phyloP scores from a whole-genome alignment of 2,329 filamentous ascomycete genomes.

The Pseudogymnoascus pannorum region DNA sequence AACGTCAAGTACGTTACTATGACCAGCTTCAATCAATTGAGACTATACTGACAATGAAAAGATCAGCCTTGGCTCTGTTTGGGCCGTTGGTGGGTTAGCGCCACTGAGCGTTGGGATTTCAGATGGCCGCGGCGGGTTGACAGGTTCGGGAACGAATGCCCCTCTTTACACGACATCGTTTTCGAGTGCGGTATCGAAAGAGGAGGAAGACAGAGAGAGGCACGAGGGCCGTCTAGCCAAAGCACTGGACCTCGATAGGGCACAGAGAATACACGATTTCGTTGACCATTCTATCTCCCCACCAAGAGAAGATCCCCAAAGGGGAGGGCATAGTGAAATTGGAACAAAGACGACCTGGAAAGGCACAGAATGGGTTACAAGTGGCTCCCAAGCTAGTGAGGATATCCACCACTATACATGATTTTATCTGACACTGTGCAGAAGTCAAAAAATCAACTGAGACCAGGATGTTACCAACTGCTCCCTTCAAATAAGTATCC shows the following conservation, averaged over 20 bases:
- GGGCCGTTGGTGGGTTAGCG: constrained; percentile 67
- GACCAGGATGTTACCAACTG: constrained; percentile 50
- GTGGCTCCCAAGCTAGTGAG: constrained; percentile 19
- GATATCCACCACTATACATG: not conserved
- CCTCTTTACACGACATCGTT: constrained; percentile 54
- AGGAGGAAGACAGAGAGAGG: constrained; percentile 55
- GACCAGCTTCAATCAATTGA: not conserved
- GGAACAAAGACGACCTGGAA: constrained; percentile 30
- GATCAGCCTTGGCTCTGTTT: constrained; percentile 62
- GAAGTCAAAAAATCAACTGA: constrained; percentile 25
- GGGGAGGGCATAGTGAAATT: constrained; percentile 21
- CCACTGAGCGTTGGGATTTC: constrained; percentile 49
- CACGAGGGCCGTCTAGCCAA: constrained; percentile 70
- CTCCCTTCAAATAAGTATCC: constrained; percentile 65
- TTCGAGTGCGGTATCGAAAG: constrained; percentile 32
- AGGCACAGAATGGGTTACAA: constrained; percentile 25
- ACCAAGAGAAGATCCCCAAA: constrained; percentile 23
- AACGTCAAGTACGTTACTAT: constrained; percentile 25
- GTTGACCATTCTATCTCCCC: constrained; percentile 21
- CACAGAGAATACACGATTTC: constrained; percentile 55
- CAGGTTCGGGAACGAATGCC: constrained; percentile 67
- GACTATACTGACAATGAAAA: constrained; percentile 30
- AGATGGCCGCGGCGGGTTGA: constrained; percentile 54
- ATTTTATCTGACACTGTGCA: constrained; percentile 13
- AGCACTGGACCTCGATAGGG: constrained; percentile 72